phyloP scores from a whole-genome alignment of 2,329 filamentous ascomycete genomes.

The Plenodomus biglobosus region DNA sequence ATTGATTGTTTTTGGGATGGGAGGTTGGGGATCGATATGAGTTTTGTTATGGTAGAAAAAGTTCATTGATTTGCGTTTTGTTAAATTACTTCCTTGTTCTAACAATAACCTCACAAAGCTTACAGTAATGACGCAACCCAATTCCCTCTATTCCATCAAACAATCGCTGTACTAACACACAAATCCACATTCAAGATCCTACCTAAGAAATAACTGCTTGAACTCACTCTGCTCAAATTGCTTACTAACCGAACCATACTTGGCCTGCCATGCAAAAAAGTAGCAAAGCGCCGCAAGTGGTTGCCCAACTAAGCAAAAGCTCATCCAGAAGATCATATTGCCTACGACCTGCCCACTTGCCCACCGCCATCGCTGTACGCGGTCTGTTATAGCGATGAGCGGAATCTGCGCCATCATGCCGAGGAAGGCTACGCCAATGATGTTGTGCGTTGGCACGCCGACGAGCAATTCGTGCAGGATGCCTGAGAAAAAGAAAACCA shows the following conservation, averaged over 20 bases:
- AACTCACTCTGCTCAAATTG: slow-evolving; percentile 29
- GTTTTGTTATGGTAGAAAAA: too few relatives aligned
- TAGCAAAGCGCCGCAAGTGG: slow-evolving; percentile 90
- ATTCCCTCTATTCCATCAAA: too few relatives aligned
- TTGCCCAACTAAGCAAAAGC: slow-evolving; percentile 93
- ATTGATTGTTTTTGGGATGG: not conserved
- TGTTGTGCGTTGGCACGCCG: slow-evolving; percentile 90
- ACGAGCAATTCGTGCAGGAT: slow-evolving; percentile 90
- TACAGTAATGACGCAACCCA: too few relatives aligned
- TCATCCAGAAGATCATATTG: slow-evolving; percentile 95
- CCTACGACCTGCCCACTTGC: slow-evolving; percentile 77
- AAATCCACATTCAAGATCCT: too few relatives aligned
- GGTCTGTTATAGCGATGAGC: slow-evolving; percentile 77
- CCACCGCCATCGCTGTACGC: slow-evolving; percentile 75
- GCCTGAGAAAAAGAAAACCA: slow-evolving; percentile 87
- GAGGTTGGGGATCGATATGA: too few relatives aligned
- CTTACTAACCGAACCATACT: slow-evolving; percentile 79
- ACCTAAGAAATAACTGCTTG: slow-evolving; percentile 21
- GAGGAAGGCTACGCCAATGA: slow-evolving; percentile 87
- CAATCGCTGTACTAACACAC: too few relatives aligned
- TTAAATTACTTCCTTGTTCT: too few relatives aligned
- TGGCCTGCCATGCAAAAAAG: slow-evolving; percentile 98
- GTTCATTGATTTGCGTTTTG: too few relatives aligned
- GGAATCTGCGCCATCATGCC: slow-evolving; percentile 95
- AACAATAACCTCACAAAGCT: too few relatives aligned